phyloP scores from a whole-genome alignment of 345 rosid species.

The Salix caprea region DNA sequence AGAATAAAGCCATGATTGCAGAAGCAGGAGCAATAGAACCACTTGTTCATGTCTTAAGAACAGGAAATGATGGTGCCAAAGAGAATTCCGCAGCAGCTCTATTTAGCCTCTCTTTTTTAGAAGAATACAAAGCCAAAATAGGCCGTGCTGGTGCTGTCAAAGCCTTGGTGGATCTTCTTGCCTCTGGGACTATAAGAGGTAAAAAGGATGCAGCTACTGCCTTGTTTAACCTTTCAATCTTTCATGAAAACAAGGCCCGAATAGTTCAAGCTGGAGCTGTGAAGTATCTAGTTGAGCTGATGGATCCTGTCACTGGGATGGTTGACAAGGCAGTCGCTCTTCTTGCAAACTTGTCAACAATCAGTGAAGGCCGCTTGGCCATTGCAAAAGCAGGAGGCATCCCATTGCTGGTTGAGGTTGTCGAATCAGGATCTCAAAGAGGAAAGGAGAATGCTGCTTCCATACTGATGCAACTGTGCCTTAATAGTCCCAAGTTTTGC shows the following conservation, averaged over 20 bases:
- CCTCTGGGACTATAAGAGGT: slow-evolving; percentile 77
- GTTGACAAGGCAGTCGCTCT: slow-evolving; percentile 90
- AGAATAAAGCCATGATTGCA: slow-evolving; percentile 67
- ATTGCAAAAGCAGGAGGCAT: slow-evolving; percentile 76
- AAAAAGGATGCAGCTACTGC: slow-evolving; percentile 94
- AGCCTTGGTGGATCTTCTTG: slow-evolving; percentile 72
- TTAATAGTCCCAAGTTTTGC: slow-evolving; percentile 76
- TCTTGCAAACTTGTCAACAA: slow-evolving; percentile 75
- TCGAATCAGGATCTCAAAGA: slow-evolving; percentile 82
- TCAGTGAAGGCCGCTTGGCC: slow-evolving; percentile 71
- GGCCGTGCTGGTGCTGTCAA: slow-evolving; percentile 84
- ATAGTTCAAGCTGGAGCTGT: slow-evolving; percentile 94
- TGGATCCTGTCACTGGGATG: slow-evolving; percentile 72
- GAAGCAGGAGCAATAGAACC: slow-evolving; percentile 73
- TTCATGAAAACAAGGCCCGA: slow-evolving; percentile 89
- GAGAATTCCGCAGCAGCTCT: slow-evolving; percentile 88
- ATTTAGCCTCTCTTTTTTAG: slow-evolving; percentile 74
- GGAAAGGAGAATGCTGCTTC: slow-evolving; percentile 93
- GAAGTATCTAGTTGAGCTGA: slow-evolving; percentile 65
- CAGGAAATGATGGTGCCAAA: slow-evolving; percentile 76
- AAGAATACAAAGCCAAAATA: slow-evolving; percentile 66
- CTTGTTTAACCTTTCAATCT: slow-evolving; percentile 81
- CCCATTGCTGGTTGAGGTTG: slow-evolving; percentile 65
- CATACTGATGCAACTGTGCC: slow-evolving; percentile 73
- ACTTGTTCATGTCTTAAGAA: slow-evolving; percentile 65